phyloP scores from a whole-genome alignment of 495 filamentous ascomycete species.

The Talaromyces thailandensis region DNA sequence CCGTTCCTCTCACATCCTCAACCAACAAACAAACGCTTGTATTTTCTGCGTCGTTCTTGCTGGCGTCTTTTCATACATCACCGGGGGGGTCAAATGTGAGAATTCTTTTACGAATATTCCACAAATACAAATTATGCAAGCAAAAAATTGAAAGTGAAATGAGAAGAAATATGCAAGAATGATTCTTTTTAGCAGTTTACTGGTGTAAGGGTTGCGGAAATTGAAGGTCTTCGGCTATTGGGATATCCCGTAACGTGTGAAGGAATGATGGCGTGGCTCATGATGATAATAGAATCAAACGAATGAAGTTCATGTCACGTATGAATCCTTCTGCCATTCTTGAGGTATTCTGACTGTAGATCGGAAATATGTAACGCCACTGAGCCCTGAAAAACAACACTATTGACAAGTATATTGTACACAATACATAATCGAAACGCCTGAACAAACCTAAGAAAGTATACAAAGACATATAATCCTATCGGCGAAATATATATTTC shows the following conservation, averaged over 20 bases:
- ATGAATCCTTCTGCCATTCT: neutral
- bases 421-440: neutral
- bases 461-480: neutral
- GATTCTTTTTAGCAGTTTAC: neutral
- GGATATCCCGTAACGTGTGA: neutral
- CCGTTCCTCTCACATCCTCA: neutral
- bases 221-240: neutral
- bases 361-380: too few relatives aligned
- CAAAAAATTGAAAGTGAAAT: neutral
- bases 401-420: neutral
- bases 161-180: neutral
- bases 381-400: neutral
- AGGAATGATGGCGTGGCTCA: neutral
- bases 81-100: neutral
- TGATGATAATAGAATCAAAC: neutral
- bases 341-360: neutral
- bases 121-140: constrained; percentile 1
- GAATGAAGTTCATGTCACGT: neutral
- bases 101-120: neutral
- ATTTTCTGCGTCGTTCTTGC: constrained; percentile 3
- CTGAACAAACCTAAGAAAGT: neutral
- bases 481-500: neutral
- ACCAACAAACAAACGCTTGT: constrained; percentile 3
- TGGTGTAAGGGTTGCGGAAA: neutral
- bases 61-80: constrained; percentile 4